phyloP scores from a whole-genome alignment of 805 yeast genomes.

The Candida qinlingensis region DNA sequence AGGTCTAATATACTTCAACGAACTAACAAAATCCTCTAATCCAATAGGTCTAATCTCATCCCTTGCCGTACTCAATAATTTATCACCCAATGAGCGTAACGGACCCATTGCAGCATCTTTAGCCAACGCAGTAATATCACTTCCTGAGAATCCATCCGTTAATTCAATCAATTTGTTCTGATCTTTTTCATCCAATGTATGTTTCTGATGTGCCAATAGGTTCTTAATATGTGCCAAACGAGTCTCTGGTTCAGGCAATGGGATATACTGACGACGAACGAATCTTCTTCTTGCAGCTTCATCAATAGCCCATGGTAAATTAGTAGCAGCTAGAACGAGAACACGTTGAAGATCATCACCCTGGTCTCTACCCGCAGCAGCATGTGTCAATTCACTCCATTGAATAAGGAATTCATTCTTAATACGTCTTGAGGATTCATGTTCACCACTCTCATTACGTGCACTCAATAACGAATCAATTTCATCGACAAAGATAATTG shows the following conservation, averaged over 20 bases:
- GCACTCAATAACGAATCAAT: slow-evolving; percentile 86
- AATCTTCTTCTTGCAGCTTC: slow-evolving; percentile 96
- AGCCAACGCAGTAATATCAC: slow-evolving; percentile 91
- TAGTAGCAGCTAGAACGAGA: slow-evolving; percentile 89
- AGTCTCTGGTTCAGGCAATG: slow-evolving; percentile 86
- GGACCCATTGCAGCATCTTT: slow-evolving; percentile 99
- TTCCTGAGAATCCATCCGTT: slow-evolving; percentile 87
- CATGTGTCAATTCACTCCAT: slow-evolving; percentile 90
- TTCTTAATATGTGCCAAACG: slow-evolving; percentile 67
- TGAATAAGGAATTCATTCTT: slow-evolving; percentile 92
- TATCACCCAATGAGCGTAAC: slow-evolving; percentile 82
- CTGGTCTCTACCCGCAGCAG: slow-evolving; percentile 60
- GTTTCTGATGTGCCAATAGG: slow-evolving; percentile 62
- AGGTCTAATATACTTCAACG: slow-evolving; percentile 77
- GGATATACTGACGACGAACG: slow-evolving; percentile 89
- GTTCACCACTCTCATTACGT: slow-evolving; percentile 71
- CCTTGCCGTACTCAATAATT: slow-evolving; percentile 60
- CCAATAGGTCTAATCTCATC: slow-evolving; percentile 76
- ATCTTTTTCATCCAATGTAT: slow-evolving; percentile 62
- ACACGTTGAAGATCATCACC: slow-evolving; percentile 46
- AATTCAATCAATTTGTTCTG: slow-evolving; percentile 52
- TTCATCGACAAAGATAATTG: slow-evolving; percentile 93
- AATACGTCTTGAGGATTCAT: slow-evolving; percentile 86
- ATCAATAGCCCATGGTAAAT: slow-evolving; percentile 95
- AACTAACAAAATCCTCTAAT: slow-evolving; percentile 67